Conservation (phyloP, 1,139 yeast species). For the Yamadazyma taylorii region DNA sequence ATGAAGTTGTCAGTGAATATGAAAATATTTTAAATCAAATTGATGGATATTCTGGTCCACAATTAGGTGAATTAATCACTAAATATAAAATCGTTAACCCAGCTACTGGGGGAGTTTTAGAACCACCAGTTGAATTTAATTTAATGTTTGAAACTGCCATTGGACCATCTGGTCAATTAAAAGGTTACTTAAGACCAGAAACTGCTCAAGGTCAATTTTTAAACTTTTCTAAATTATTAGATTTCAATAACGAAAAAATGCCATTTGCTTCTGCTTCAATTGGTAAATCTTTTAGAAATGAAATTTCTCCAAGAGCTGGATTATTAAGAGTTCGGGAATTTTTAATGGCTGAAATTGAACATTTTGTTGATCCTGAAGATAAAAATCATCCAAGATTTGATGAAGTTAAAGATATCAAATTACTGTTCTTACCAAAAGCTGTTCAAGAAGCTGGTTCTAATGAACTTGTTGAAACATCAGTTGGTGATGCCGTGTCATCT, state of each 20-base stretch:
- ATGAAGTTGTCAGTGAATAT: conserved; percentile 73
- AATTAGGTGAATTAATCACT: conserved; percentile 83
- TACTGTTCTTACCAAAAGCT: conserved; percentile 79
- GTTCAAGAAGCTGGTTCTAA: conserved; percentile 87
- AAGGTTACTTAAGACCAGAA: conserved; percentile 96
- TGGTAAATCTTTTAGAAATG: conserved; percentile 98
- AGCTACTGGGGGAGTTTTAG: conserved; percentile 79
- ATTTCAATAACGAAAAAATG: conserved; percentile 93
- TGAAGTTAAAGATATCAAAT: conserved; percentile 69
- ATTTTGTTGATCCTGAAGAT: conserved; percentile 90
- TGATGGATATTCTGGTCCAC: conserved; percentile 92
- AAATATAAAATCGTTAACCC: conserved; percentile 89
- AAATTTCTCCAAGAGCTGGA: conserved; percentile 98
- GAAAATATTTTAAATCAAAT: conserved; percentile 87
- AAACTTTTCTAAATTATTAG: conserved; percentile 90
- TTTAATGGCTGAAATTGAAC: conserved; percentile 99
- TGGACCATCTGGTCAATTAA: conserved; percentile 96
- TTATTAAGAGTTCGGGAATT: conserved; percentile 97
- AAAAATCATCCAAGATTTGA: conserved; percentile 80
- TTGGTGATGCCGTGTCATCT: conserved; percentile 86
- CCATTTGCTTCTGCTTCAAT: conserved; percentile 99
- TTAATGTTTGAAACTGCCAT: conserved; percentile 99
- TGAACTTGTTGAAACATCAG: conserved; percentile 57
- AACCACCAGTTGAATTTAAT: conserved; percentile 92
- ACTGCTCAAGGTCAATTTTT: conserved; percentile 99